Percentiles rank a stretch among this genome's conserved stretches.
These are phyloP conservation scores for Vanilla planifolia DNA, from an alignment of 106 monocot genomes.

Conservation along the genomic window DNA sequence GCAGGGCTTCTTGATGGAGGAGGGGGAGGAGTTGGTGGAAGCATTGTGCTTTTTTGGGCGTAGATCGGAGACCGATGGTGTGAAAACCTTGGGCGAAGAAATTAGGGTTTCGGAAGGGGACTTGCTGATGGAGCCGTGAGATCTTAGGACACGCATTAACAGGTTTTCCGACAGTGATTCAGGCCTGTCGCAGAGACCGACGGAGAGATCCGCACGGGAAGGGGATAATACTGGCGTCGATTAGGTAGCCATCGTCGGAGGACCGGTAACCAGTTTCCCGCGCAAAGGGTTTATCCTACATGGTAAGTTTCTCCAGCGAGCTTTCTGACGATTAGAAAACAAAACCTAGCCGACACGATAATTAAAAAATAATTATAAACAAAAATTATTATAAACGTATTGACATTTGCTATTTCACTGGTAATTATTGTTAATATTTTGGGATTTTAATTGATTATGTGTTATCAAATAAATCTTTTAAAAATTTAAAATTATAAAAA, in stretches of 20 bases:
- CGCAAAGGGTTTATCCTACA: background rate
- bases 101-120: conserved; percentile 10
- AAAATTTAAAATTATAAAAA: too few species aligned
- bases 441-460: too few species aligned
- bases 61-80: background rate
- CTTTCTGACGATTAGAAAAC: too few species aligned
- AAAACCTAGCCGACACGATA: too few species aligned
- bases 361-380: too few species aligned
- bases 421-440: too few species aligned
- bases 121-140: background rate
- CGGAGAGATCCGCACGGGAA: background rate
- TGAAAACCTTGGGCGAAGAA: conserved; percentile 10
- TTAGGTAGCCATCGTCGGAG: background rate
- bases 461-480: too few species aligned
- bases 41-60: background rate
- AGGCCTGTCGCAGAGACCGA: background rate
- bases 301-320: too few species aligned
- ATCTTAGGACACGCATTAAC: conserved; percentile 11
- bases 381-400: too few species aligned
- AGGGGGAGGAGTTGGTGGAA: background rate
- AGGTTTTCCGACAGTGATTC: background rate
- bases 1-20: conserved; percentile 1
- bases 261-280: background rate
- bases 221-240: background rate
- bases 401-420: too few species aligned